Evolutionary conservation across 352 stramenopile genomes (phyloP).

Genomic region (Phytophthora colocasiae): DNA sequence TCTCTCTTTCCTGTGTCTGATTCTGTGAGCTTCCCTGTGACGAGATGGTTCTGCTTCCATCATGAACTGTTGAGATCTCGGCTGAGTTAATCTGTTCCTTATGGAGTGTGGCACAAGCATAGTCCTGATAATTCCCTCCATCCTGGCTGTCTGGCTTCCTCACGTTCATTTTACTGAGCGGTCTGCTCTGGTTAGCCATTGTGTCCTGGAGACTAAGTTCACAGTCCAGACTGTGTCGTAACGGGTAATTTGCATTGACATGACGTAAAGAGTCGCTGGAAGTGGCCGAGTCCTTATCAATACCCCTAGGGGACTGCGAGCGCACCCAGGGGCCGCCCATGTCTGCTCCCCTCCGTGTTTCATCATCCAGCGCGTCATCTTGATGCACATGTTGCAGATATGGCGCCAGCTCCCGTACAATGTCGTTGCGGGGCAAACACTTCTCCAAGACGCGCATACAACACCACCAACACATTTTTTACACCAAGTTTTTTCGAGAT

Average conservation of each 20-base stretch:
- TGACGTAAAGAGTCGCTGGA: conserved; percentile 71
- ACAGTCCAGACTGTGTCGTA: conserved; percentile 46
- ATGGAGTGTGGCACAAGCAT: conserved; percentile 19
- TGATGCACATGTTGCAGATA: conserved; percentile 88
- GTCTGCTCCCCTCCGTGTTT: conserved; percentile 47
- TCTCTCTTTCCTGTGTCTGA: conserved; percentile 25
- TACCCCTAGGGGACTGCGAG: conserved; percentile 53
- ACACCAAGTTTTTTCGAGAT: neutral
- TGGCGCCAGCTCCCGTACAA: conserved; percentile 84
- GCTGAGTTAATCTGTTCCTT: conserved; percentile 29
- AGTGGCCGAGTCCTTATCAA: conserved; percentile 67
- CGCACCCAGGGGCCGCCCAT: conserved; percentile 54
- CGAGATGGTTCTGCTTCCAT: conserved; percentile 9
- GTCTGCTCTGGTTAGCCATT: conserved; percentile 7
- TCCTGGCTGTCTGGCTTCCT: conserved; percentile 36
- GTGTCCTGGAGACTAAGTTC: conserved; percentile 37
- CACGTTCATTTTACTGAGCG: conserved; percentile 38
- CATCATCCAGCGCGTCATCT: conserved; percentile 72
- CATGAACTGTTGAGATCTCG: conserved; percentile 24
- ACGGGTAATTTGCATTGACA: conserved; percentile 46
- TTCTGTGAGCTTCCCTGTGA: conserved; percentile 15
- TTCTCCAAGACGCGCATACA: conserved; percentile 90
- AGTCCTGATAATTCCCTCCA: conserved; percentile 12
- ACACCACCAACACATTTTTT: conserved; percentile 83
- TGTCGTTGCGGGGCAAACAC: conserved; percentile 88